phyloP scores from a whole-genome alignment of 768 basidiomycete species.

The Lanmaoa pseudosensibilis region DNA sequence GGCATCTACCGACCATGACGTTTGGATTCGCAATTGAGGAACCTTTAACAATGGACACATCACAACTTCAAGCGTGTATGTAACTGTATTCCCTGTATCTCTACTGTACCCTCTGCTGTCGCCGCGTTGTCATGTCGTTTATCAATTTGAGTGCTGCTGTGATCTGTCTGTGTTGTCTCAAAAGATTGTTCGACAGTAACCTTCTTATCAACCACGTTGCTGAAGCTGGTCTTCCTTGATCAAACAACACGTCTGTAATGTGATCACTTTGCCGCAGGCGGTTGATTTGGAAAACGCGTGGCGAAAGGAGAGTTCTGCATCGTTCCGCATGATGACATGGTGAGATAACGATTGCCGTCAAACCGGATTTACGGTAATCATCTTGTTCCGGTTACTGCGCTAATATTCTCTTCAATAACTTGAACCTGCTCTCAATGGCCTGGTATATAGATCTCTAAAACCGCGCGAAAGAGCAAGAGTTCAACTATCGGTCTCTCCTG shows the following conservation, averaged over 20 bases:
- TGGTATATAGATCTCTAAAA: neutral
- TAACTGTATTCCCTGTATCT: slow-evolving; percentile 2
- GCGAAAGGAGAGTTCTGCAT: too few relatives aligned
- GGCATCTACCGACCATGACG: neutral
- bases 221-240: too few relatives aligned
- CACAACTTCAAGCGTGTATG: neutral
- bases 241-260: too few relatives aligned
- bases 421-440: neutral
- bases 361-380: neutral
- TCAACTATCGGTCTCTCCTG: neutral
- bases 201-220: too few relatives aligned
- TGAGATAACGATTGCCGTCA: too few relatives aligned
- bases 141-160: neutral
- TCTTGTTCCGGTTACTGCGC: neutral
- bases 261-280: too few relatives aligned
- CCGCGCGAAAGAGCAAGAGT: neutral
- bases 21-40: neutral
- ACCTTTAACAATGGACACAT: neutral
- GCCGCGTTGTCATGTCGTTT: too few relatives aligned
- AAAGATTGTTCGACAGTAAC: too few relatives aligned
- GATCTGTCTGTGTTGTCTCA: neutral
- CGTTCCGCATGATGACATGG: too few relatives aligned
- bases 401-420: neutral
- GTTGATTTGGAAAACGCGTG: too few relatives aligned
- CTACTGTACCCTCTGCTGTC: neutral